Evolutionary conservation across 2,329 filamentous ascomycete genomes (phyloP).

Genomic region (Pseudogymnoascus sp.): DNA sequence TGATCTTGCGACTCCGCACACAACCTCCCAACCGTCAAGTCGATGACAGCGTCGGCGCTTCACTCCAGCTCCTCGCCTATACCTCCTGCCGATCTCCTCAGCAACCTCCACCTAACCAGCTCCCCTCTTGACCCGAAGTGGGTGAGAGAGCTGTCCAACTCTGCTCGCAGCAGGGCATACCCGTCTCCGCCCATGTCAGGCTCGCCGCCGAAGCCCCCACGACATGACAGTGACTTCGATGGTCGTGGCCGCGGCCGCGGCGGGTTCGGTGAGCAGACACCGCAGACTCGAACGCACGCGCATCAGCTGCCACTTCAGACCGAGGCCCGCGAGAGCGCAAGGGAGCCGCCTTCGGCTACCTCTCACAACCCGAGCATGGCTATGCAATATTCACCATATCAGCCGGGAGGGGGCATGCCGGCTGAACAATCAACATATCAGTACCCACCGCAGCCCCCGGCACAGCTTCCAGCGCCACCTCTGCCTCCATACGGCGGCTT

Average conservation of each 20-base stretch:
- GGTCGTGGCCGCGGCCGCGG: slow-evolving; percentile 44
- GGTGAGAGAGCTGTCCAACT: slow-evolving; percentile 46
- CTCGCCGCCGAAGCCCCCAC: slow-evolving; percentile 53
- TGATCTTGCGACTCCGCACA: background rate
- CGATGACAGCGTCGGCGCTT: background rate
- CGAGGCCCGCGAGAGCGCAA: background rate
- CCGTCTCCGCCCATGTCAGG: slow-evolving; percentile 69
- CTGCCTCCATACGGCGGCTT: background rate
- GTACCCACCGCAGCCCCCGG: background rate
- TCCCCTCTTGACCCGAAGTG: slow-evolving; percentile 49
- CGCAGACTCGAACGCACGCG: slow-evolving; percentile 13
- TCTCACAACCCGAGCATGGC: slow-evolving; percentile 2
- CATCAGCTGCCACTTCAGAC: slow-evolving; percentile 16
- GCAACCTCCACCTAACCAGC: slow-evolving; percentile 45
- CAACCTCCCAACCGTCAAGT: slow-evolving; percentile 4
- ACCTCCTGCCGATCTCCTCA: slow-evolving; percentile 51
- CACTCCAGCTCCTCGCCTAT: slow-evolving; percentile 11
- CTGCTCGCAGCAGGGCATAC: slow-evolving; percentile 52
- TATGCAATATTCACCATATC: slow-evolving; percentile 21
- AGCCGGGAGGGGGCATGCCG: slow-evolving; percentile 13
- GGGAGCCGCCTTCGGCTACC: background rate
- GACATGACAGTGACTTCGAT: slow-evolving; percentile 48
- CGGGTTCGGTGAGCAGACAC: slow-evolving; percentile 14
- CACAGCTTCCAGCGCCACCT: background rate
- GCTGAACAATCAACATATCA: background rate